Evolutionary conservation across 1,284 basidiomycete species (phyloP).

Genomic region (Irpex rosettiformis): DNA sequence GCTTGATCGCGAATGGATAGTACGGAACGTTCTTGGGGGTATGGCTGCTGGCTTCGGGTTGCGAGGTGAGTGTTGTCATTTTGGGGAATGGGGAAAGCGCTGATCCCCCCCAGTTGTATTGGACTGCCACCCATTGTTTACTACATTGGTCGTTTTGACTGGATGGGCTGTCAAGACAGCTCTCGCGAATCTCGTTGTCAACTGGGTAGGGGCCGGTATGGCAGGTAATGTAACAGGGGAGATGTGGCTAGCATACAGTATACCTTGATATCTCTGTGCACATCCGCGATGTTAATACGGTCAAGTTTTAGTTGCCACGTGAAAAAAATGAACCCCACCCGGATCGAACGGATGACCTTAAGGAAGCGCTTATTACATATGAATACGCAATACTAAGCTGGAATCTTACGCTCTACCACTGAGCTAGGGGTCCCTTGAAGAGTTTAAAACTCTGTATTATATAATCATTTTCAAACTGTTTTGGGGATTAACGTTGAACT

Average conservation of each 20-base stretch:
- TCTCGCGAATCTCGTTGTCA: conserved; percentile 55
- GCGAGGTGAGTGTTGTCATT: conserved; percentile 37
- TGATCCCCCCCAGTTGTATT: conserved; percentile 55
- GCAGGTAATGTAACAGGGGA: conserved; percentile 46
- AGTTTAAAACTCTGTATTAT: too few relatives aligned
- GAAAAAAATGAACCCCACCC: conserved; percentile 23
- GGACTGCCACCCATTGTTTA: conserved; percentile 72
- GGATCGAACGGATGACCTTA: conserved; percentile 27
- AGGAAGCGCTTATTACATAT: conserved; percentile 11
- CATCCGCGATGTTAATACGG: not conserved
- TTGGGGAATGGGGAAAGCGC: not conserved
- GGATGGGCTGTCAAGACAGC: conserved; percentile 77
- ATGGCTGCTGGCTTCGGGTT: conserved; percentile 77
- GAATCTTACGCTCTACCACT: conserved; percentile 23
- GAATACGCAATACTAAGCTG: conserved; percentile 2
- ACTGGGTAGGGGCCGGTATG: conserved; percentile 61
- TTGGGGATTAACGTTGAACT: too few relatives aligned
- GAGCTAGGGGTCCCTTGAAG: conserved; percentile 18
- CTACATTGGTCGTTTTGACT: conserved; percentile 70
- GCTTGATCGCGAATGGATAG: conserved; percentile 81
- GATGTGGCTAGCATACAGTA: conserved; percentile 76
- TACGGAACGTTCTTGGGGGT: conserved; percentile 80
- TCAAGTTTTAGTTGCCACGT: not conserved
- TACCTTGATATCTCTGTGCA: conserved; percentile 43
- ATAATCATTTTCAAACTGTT: too few relatives aligned